A percentile compares a stretch with the other conserved stretches of the same genome.
Conservation (phyloP, 306 rosid genomes). For the Cercis canadensis region DNA sequence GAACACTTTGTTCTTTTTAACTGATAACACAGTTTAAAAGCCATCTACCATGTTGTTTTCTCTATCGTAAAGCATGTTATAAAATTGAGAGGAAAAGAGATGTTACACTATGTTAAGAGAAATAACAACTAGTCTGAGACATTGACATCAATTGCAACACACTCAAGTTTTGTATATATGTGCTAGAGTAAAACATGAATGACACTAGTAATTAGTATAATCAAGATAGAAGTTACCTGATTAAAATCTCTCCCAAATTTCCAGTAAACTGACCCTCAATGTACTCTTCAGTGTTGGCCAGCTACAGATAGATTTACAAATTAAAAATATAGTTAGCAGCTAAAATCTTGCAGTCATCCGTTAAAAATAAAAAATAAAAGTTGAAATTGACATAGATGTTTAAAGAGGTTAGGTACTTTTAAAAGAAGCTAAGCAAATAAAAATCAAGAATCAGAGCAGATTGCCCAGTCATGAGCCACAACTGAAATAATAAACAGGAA, state of each 20-base stretch:
- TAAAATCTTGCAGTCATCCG: background rate
- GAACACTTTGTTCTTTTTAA: too few species aligned
- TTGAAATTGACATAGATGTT: background rate
- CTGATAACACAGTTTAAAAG: too few species aligned
- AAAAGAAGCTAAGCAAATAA: background rate
- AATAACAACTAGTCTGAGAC: background rate
- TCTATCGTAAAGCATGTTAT: background rate
- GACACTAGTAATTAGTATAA: background rate
- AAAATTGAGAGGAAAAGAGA: background rate
- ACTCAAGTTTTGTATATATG: too few species aligned
- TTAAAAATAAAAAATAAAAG: background rate
- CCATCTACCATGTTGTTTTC: too few species aligned
- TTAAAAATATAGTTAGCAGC: background rate
- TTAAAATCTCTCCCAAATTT: constrained; percentile 59
- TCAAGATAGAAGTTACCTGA: constrained; percentile 43
- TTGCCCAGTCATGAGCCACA: background rate
- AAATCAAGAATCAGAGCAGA: background rate
- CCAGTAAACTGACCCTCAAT: constrained; percentile 61
- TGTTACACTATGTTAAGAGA: background rate
- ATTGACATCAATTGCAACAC: background rate
- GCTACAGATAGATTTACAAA: constrained; percentile 36
- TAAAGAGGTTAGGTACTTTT: background rate
- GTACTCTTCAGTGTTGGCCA: constrained; percentile 62
- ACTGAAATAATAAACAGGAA: too few species aligned
- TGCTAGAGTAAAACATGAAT: constrained; percentile 5